These are phyloP conservation scores for Suhomyces kilbournensis DNA, from an alignment of 805 yeast species.

Conservation along the genomic window DNA sequence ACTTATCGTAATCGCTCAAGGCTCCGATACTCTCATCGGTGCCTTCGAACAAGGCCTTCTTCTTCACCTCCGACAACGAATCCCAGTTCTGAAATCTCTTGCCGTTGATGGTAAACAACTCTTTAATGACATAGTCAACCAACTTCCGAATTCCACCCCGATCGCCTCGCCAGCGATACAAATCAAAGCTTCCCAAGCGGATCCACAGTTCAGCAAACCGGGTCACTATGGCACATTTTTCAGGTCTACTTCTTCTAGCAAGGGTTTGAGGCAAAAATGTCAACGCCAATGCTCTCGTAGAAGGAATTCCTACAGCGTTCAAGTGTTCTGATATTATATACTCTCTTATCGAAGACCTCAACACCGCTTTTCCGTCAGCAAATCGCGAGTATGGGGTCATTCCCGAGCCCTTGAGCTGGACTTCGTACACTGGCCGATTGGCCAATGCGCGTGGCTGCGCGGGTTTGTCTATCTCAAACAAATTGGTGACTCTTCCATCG, in stretches of 20 bases:
- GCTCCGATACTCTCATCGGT: conserved; percentile 26
- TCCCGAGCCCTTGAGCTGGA: conserved; percentile 92
- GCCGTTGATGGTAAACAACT: conserved; percentile 48
- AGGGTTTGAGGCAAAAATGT: conserved; percentile 68
- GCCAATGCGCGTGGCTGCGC: neutral
- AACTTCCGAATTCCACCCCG: conserved; percentile 57
- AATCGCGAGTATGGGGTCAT: conserved; percentile 88
- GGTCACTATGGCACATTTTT: conserved; percentile 80
- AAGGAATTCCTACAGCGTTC: conserved; percentile 77
- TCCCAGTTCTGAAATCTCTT: conserved; percentile 28
- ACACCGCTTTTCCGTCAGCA: conserved; percentile 95
- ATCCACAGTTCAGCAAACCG: conserved; percentile 86
- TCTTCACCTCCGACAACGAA: conserved; percentile 15
- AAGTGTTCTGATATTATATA: conserved; percentile 81
- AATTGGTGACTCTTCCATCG: conserved; percentile 85
- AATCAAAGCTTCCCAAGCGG: conserved; percentile 83
- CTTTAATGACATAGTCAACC: conserved; percentile 69
- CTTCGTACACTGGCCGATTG: conserved; percentile 48
- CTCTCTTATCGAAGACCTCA: conserved; percentile 85
- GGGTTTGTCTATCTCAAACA: conserved; percentile 55
- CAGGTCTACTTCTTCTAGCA: conserved; percentile 71
- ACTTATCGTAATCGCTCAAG: conserved; percentile 60
- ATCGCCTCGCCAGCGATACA: conserved; percentile 72
- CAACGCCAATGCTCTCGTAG: conserved; percentile 78
- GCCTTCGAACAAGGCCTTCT: conserved; percentile 12